Base-by-base conservation (phyloP, 1,139 yeast genomes). In the Suhomyces coccinellae region DNA sequence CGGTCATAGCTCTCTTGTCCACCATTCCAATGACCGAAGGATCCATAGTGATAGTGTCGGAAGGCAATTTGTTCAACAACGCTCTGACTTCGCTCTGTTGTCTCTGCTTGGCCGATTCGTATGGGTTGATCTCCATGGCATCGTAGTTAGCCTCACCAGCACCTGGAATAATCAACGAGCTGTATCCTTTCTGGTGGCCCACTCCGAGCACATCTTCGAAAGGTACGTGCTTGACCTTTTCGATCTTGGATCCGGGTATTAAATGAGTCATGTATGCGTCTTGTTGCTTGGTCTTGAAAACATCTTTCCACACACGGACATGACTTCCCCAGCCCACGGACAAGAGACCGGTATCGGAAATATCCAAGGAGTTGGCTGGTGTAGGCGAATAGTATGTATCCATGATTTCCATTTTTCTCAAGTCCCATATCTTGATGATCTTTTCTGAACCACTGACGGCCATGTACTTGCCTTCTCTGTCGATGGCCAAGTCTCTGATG, bases 121-220 rank as follows among this genome's bases (percentile, higher is more conserved):
- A 95, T 51, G 99, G 99, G 66, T 95, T 95, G 58, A 85, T 69
- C 67, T 95, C 99, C 60, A 90, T 71, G 2, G 99, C 91, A 72
- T 95, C 99, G 63, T 80, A 91, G 69, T 95, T 95, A 50, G 99
- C 97, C 69, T 95, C 99, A 73, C 99, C 99, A 41, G 98, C 75
- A 33, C 99, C 99, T 32, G 99, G 99, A 46, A 93, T 79, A 53
- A 95, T 86, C 46, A 95, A 59, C 17, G 95, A 85, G 22, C 85
- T 80, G 44, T 90, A 76, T 20, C 98, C 97, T 12, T 71, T 67
- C 41, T 80, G 76, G 61, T 90, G 96, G 2, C 98, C 98, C 8
- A 87, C 80, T 16, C 97, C 96, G 27, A 95, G 74, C 17, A 93
- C 75, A 86, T 95, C 99, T 69, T 95, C 99, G 65, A 85, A 93